Conservation (phyloP, 106 monocot genomes). For the Gastrodia elata region DNA sequence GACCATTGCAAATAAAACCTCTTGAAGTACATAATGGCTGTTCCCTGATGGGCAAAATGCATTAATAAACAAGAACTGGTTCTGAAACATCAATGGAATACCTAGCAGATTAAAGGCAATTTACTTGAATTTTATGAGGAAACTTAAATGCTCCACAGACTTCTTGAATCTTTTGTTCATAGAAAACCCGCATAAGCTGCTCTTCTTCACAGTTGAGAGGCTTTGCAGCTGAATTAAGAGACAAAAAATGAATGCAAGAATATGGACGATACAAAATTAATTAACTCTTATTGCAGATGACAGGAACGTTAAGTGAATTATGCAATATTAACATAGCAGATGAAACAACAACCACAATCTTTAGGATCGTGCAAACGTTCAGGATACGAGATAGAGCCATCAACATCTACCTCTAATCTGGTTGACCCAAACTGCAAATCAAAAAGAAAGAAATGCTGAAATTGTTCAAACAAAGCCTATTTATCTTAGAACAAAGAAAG, state of each 20-base stretch:
- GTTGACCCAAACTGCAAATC: slow-evolving; percentile 66
- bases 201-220: slow-evolving; percentile 81
- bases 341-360: slow-evolving; percentile 35
- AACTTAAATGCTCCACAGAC: slow-evolving; percentile 90
- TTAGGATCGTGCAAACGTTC: slow-evolving; percentile 39
- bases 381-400: slow-evolving; percentile 69
- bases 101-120: background rate
- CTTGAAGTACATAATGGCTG: slow-evolving; percentile 93
- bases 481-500: background rate
- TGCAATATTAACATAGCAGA: background rate
- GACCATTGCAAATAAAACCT: slow-evolving; percentile 97
- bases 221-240: slow-evolving; percentile 42
- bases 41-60: slow-evolving; percentile 46
- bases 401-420: slow-evolving; percentile 66
- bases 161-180: slow-evolving; percentile 99
- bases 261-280: background rate
- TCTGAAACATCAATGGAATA: background rate
- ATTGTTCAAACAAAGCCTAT: background rate
- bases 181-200: slow-evolving; percentile 71
- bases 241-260: background rate
- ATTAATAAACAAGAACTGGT: background rate
- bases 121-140: slow-evolving; percentile 94
- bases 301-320: background rate
- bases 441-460: background rate
- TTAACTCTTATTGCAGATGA: background rate